Evolutionary conservation across 306 rosid genomes (phyloP).

Genomic region (Psophocarpus tetragonolobus): DNA sequence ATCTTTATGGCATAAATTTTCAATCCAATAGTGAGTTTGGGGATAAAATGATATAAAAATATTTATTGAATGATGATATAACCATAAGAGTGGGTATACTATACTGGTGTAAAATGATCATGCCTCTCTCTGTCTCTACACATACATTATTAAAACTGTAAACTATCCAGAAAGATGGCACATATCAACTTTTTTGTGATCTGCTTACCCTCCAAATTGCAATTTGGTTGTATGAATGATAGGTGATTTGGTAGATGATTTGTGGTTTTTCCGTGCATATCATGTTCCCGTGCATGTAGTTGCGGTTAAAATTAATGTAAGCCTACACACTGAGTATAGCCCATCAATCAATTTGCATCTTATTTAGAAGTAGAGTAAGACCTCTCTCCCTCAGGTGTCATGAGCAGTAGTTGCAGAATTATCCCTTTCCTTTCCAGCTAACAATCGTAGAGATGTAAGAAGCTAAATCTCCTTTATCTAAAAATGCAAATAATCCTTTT

Average conservation of each 20-base stretch:
- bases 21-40: neutral
- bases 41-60: neutral
- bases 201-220: neutral
- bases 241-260: neutral
- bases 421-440: neutral
- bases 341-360: neutral
- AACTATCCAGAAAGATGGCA: neutral
- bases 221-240: neutral
- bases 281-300: neutral
- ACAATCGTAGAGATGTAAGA: neutral
- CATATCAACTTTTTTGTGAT: neutral
- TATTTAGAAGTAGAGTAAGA: neutral
- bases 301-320: constrained; percentile 7
- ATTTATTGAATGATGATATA: neutral
- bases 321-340: constrained; percentile 2
- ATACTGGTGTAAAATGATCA: neutral
- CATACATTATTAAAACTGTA: neutral
- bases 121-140: neutral
- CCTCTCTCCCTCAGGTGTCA: neutral
- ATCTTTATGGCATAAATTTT: neutral
- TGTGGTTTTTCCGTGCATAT: neutral
- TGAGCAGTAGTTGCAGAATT: constrained; percentile 6
- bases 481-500: neutral
- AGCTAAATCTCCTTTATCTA: constrained; percentile 11
- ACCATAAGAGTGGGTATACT: neutral